Percentiles rank a stretch among this genome's conserved stretches.
Evolutionary conservation across 2,329 filamentous ascomycete genomes (phyloP).

Genomic region (Arthroderma uncinatum): DNA sequence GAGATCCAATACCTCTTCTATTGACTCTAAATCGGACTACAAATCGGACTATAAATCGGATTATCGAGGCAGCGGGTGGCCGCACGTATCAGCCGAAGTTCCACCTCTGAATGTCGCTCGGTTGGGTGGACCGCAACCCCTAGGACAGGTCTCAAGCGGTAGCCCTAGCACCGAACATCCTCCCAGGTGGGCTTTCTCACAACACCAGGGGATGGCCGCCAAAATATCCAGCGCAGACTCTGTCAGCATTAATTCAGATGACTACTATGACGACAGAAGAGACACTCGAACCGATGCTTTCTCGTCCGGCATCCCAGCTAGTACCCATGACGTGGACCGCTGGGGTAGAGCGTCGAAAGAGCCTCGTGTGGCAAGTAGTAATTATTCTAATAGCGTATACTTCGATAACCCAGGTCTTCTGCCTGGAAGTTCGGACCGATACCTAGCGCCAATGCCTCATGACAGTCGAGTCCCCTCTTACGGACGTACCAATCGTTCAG

Average conservation of each 20-base stretch:
- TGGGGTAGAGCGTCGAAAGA: constrained; percentile 14
- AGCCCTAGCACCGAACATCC: constrained; percentile 34
- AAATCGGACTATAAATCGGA: constrained; percentile 36
- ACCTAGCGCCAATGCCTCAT: constrained; percentile 14
- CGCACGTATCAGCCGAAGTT: constrained; percentile 24
- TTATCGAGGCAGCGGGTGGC: constrained; percentile 32
- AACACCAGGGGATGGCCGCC: constrained; percentile 32
- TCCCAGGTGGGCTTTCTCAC: constrained; percentile 23
- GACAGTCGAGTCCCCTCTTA: not conserved
- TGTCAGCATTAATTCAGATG: constrained; percentile 29
- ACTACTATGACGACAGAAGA: constrained; percentile 22
- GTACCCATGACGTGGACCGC: constrained; percentile 18
- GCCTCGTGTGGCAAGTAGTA: constrained; percentile 32
- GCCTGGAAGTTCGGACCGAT: constrained; percentile 11
- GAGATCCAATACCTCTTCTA: constrained; percentile 20
- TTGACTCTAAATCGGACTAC: constrained; percentile 26
- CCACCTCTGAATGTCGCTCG: constrained; percentile 28
- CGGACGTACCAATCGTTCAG: not conserved
- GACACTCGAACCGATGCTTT: constrained; percentile 15
- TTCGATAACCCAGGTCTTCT: constrained; percentile 19
- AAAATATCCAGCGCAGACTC: constrained; percentile 36
- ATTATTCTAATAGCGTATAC: constrained; percentile 32
- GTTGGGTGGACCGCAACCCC: constrained; percentile 29
- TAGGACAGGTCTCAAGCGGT: constrained; percentile 31
- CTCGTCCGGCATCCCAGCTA: constrained; percentile 22